Base-by-base conservation (phyloP, 768 basidiomycete genomes). In the Mycena maculata region DNA sequence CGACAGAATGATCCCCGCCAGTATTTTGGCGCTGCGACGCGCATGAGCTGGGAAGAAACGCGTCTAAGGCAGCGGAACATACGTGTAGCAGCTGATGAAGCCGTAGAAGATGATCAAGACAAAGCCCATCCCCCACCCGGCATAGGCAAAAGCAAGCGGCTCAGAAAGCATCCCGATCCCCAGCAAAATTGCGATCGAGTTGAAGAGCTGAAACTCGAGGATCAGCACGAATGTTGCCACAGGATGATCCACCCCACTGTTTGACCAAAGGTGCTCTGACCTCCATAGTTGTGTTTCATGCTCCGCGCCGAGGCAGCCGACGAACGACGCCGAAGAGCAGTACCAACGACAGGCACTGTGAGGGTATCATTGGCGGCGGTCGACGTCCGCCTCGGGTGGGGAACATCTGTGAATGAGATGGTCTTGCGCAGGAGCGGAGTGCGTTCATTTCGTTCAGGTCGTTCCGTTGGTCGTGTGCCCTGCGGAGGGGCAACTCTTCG, bases 111-210 rank as follows among this genome's bases (percentile, higher is more conserved):
- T 76, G 64, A 98, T 88, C 20, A 98, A 82, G 28, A 85, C 13
- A 0, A 90, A 90, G 4, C 96, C 96, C 50, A 86, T 83, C n/a
- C 91, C 81, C 97, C 96, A 98, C 3, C 97, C 97, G 1, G 95
- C 89, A 72, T 94, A 96, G 0, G 95, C 89, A 72, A 98, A 97
- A 0, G 96, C 96, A 20, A 98, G 83, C 0, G 95, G 94, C 76
- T 95, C 91, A 11, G 93, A 94, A 12, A 98, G 85, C 85, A 98
- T 92, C 11, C 95, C 95, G 67, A 96, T 91, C 10, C 95, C 95
- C 15, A 96, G 83, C 9, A 97, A 80, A 30, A 96, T 92, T n/a
- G 94, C 94, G 38, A 91, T 93, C 9, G 91, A 90, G 73, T 96
- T 96, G 79, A 96, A 96, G 28, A 97, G 79, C 94, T 94, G 62